Evolutionary conservation across 1,284 basidiomycete species (phyloP).

Genomic region (Phellinidium pouzarii): DNA sequence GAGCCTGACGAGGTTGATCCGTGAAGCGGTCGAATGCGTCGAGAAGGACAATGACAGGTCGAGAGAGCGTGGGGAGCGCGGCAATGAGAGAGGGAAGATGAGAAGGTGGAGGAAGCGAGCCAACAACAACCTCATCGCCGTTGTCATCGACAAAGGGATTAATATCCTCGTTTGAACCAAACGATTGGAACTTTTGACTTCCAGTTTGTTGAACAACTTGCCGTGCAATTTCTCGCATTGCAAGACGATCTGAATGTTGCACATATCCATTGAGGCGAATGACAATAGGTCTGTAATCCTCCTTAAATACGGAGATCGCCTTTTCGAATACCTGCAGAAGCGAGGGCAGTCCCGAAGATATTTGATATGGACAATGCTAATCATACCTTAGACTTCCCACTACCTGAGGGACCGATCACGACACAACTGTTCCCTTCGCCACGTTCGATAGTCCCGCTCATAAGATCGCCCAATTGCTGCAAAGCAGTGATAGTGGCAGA

Average conservation of each 20-base stretch:
- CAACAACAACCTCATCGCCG: slow-evolving; percentile 20
- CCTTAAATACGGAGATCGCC: slow-evolving; percentile 40
- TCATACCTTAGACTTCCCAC: slow-evolving; percentile 76
- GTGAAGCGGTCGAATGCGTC: slow-evolving; percentile 92
- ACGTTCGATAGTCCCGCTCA: slow-evolving; percentile 66
- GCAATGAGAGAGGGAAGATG: slow-evolving; percentile 80
- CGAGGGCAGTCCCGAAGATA: neutral
- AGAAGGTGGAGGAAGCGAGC: slow-evolving; percentile 55
- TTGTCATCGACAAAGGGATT: slow-evolving; percentile 35
- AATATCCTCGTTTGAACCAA: slow-evolving; percentile 27
- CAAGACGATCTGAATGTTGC: slow-evolving; percentile 79
- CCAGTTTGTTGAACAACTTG: slow-evolving; percentile 73
- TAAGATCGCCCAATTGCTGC: slow-evolving; percentile 52
- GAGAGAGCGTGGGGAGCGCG: slow-evolving; percentile 65
- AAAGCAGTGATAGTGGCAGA: slow-evolving; percentile 44
- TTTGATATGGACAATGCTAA: neutral
- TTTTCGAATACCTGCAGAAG: slow-evolving; percentile 48
- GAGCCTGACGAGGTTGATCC: slow-evolving; percentile 78
- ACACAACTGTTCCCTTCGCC: slow-evolving; percentile 90
- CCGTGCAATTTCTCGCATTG: slow-evolving; percentile 87
- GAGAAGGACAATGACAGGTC: slow-evolving; percentile 76
- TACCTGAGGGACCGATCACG: slow-evolving; percentile 74
- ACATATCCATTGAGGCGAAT: slow-evolving; percentile 82
- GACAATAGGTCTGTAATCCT: slow-evolving; percentile 50
- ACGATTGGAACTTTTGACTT: slow-evolving; percentile 20